Evolutionary conservation across 2,329 filamentous ascomycete species (phyloP), one percentile per base, ranked within the genome.

Genomic region (Didymella lethalis): DNA sequence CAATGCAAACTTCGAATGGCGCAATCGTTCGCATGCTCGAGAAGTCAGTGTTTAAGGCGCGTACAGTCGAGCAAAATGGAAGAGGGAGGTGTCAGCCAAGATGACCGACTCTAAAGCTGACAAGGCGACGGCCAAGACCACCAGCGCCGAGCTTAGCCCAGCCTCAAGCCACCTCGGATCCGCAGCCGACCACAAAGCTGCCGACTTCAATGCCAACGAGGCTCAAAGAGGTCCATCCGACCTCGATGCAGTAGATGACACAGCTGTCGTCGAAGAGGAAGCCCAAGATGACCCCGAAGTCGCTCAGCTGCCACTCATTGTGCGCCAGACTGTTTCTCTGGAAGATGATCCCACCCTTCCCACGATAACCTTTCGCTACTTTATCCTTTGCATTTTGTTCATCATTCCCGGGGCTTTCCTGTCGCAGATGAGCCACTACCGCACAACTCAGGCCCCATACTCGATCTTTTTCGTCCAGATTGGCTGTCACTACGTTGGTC

Each of bases 391-490:
- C 5, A 70, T 84, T 54, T 59, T 87, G 18, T 86, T 87, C 64
- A 81, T 86, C 44, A 78, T 82, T 0, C 84, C 85, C 0, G 85
- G 85, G 2, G 85, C 85, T 2, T 84, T 87, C 63, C 69, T 88
- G 2, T 84, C 82, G 5, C 82, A 84, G 65, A 83, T 86, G 80
- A 82, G 81, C 60, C 78, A 81, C 48, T 88, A 81, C 65, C 80
- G 85, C 44, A 87, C 85, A 1, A 87, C 85, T 0, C 81, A 80
- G 43, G 83, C 84, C 0, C 82, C 83, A 0, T 88, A 87, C 67
- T 86, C 85, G 0, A 81, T 88, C 47, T 87, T 87, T 69, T 88
- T 88, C 61, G 85, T 88, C 31, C 84, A 86, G 64, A 84, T 86
- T 18, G 84, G 83, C 0, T 84, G 80, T 46, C 84, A 85, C 64